Evolutionary conservation across 2,329 filamentous ascomycete species (phyloP).

Genomic region (Pseudocercospora fijiensis): DNA sequence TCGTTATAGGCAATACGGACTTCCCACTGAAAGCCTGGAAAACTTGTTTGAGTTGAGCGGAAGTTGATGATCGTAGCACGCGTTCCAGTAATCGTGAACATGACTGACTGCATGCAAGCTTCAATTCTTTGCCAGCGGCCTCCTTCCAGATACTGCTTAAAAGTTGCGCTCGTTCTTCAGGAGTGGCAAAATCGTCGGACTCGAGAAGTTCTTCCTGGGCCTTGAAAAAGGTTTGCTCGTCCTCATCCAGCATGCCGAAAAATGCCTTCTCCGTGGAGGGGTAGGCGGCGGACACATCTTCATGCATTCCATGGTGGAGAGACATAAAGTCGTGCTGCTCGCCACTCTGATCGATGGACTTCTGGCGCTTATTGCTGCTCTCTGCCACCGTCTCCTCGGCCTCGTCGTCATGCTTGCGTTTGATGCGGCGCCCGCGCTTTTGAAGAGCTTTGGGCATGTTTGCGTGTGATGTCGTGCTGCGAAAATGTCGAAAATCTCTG

Average conservation of each 20-base stretch:
- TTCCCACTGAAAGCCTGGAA: conserved; percentile 84
- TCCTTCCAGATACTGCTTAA: conserved; percentile 82
- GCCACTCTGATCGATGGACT: conserved; percentile 38
- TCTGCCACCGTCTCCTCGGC: conserved; percentile 42
- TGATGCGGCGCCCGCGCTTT: conserved; percentile 58
- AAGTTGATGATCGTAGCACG: conserved; percentile 76
- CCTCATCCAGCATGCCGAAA: conserved; percentile 87
- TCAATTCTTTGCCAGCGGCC: conserved; percentile 88
- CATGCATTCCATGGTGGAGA: conserved; percentile 18
- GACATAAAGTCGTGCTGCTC: conserved; percentile 32
- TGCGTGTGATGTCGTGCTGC: conserved; percentile 11
- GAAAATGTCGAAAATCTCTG: conserved; percentile 17
- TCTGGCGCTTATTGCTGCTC: conserved; percentile 41
- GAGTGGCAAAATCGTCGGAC: conserved; percentile 73
- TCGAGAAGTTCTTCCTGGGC: conserved; percentile 87
- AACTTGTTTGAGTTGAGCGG: conserved; percentile 77
- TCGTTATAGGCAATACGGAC: conserved; percentile 41
- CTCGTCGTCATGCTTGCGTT: conserved; percentile 51
- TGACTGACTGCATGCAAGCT: conserved; percentile 91
- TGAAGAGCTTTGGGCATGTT: conserved; percentile 61
- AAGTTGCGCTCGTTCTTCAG: conserved; percentile 58
- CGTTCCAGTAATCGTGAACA: conserved; percentile 92
- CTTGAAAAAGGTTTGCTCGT: conserved; percentile 95
- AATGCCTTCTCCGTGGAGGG: conserved; percentile 66
- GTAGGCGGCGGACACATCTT: conserved; percentile 33